A percentile compares a stretch with the other conserved stretches of the same genome.
Conservation (phyloP, 2,329 filamentous ascomycete species). For the Nigrograna mackinnonii region DNA sequence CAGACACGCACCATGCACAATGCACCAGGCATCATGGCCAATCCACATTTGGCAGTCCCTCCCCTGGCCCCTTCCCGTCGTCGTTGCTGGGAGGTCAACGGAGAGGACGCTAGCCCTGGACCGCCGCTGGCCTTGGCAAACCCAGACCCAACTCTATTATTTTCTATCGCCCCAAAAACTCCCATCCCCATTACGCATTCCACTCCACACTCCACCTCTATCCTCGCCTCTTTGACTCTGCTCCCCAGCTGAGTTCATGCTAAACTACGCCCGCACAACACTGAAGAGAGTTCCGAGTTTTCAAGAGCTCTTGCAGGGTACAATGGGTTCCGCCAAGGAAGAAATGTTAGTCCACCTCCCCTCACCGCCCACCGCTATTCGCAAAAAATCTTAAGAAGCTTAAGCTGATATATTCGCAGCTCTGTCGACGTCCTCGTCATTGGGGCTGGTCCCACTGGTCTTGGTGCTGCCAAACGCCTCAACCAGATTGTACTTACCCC, state of each 20-base stretch:
- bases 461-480: constrained; percentile 96
- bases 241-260: constrained; percentile 35
- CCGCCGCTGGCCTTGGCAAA: too few species aligned
- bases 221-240: constrained; percentile 14
- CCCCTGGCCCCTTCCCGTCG: too few species aligned
- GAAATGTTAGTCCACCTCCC: constrained; percentile 38
- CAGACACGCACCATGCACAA: too few species aligned
- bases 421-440: constrained; percentile 97
- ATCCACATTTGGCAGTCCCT: too few species aligned
- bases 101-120: too few species aligned
- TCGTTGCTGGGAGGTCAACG: too few species aligned
- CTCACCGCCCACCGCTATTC: constrained; percentile 30
- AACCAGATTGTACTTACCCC: constrained; percentile 80
- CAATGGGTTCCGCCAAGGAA: constrained; percentile 43
- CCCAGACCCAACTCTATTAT: too few species aligned
- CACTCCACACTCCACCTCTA: too few species aligned
- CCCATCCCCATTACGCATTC: too few species aligned
- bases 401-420: constrained; percentile 52
- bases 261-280: constrained; percentile 42
- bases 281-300: constrained; percentile 46
- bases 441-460: constrained; percentile 94
- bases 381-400: too few species aligned
- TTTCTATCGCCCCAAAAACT: too few species aligned
- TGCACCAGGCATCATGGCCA: too few species aligned
- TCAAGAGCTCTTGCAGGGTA: constrained; percentile 44